A percentile compares a stretch with the other conserved stretches of the same genome.
Evolutionary conservation across 2,329 filamentous ascomycete species (phyloP).

Genomic region (Calonectria leucothoes): DNA sequence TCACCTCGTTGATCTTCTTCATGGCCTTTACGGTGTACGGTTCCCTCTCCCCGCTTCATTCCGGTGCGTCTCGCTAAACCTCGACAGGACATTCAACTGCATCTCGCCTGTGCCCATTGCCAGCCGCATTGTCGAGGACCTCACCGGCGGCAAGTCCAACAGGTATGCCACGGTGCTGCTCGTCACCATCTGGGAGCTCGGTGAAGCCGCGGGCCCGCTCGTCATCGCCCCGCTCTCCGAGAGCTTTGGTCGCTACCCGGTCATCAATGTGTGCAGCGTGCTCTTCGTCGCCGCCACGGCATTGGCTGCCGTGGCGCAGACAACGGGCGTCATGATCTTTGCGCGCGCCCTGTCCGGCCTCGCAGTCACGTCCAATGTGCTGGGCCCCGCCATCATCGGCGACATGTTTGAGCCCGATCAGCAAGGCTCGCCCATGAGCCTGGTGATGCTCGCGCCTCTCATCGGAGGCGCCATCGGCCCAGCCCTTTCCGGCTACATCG

Average conservation of each 20-base stretch:
- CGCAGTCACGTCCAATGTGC: background rate
- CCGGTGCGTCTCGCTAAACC: background rate
- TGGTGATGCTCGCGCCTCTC: background rate
- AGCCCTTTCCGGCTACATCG: background rate
- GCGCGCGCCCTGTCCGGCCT: background rate
- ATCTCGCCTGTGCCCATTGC: background rate
- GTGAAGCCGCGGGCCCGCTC: constrained; percentile 70
- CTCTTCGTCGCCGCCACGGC: constrained; percentile 61
- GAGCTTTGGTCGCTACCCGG: constrained; percentile 65
- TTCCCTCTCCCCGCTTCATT: no score
- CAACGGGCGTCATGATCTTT: background rate
- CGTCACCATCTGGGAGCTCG: constrained; percentile 78
- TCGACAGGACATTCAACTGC: background rate
- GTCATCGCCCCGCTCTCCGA: constrained; percentile 74
- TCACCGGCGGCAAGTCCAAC: background rate
- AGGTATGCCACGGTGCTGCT: constrained; percentile 56
- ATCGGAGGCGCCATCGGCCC: background rate
- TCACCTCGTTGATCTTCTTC: background rate
- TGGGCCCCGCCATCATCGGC: background rate
- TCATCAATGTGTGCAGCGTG: constrained; percentile 65
- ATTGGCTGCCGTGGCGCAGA: background rate
- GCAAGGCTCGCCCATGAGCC: background rate
- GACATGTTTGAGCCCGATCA: background rate
- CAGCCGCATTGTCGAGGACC: background rate
- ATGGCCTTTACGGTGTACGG: background rate